Conservation (phyloP, 176 grass and related monocot genomes). For the Phoenix dactylifera region DNA sequence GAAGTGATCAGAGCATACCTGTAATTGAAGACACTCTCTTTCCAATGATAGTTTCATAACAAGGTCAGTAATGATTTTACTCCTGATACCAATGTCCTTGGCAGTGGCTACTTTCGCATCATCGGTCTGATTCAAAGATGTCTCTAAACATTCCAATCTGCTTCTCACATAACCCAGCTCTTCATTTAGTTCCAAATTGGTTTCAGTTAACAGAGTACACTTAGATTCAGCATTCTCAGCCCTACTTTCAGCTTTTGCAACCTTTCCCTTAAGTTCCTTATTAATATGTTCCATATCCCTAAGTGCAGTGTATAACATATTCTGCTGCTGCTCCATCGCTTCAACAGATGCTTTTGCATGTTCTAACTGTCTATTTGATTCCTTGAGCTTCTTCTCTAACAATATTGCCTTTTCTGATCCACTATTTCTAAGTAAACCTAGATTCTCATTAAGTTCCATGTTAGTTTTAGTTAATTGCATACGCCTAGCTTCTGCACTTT, state of each 20-base stretch:
- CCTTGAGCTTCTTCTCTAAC: conserved; percentile 57
- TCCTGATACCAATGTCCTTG: conserved; percentile 68
- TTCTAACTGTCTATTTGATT: conserved; percentile 70
- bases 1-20: conserved; percentile 31
- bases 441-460: conserved; percentile 44
- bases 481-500: conserved; percentile 59
- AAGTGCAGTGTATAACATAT: conserved; percentile 53
- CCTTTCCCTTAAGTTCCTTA: conserved; percentile 68
- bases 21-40: conserved; percentile 74
- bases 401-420: conserved; percentile 35
- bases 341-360: conserved; percentile 76
- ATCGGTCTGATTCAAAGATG: conserved; percentile 51
- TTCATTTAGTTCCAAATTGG: conserved; percentile 84
- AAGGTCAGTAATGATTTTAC: conserved; percentile 66
- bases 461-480: conserved; percentile 43
- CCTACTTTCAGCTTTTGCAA: conserved; percentile 74
- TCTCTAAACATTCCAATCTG: conserved; percentile 53
- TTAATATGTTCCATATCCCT: conserved; percentile 82
- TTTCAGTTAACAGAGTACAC: conserved; percentile 50
- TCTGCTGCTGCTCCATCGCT: conserved; percentile 65
- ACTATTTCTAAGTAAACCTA: conserved; percentile 35
- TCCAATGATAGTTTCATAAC: conserved; percentile 68
- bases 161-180: conserved; percentile 66
- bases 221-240: conserved; percentile 65
- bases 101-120: conserved; percentile 43